A percentile compares a stretch with the other conserved stretches of the same genome.
Conservation (phyloP, 768 basidiomycete species). For the Boletus subparvulus region DNA sequence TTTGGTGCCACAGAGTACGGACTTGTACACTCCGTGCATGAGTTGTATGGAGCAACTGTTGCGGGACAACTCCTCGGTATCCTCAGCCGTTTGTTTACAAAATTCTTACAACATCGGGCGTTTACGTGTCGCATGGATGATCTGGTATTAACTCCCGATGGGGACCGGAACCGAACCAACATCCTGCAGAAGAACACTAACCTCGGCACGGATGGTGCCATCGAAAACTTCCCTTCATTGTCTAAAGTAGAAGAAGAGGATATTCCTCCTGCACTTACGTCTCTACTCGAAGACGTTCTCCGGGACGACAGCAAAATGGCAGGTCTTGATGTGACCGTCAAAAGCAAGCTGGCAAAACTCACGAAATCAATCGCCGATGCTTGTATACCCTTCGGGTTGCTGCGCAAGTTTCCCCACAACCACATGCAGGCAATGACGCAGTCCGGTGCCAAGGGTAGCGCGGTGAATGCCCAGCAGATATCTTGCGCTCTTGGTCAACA, state of each 20-base stretch:
- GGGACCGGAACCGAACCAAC: slow-evolving; percentile 65
- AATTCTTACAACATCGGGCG: slow-evolving; percentile 93
- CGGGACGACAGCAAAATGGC: slow-evolving; percentile 98
- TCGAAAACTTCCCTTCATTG: slow-evolving; percentile 86
- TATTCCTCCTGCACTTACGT: slow-evolving; percentile 54
- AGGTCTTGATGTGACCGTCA: slow-evolving; percentile 90
- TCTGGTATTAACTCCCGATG: slow-evolving; percentile 81
- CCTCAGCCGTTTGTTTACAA: slow-evolving; percentile 92
- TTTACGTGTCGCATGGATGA: slow-evolving; percentile 99
- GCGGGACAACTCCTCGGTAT: slow-evolving; percentile 93
- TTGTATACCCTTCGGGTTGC: slow-evolving; percentile 80
- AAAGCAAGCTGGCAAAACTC: slow-evolving; percentile 79
- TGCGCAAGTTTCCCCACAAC: slow-evolving; percentile 95
- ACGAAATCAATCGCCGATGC: slow-evolving; percentile 88
- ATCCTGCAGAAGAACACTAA: slow-evolving; percentile 66
- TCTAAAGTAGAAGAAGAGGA: slow-evolving; percentile 49
- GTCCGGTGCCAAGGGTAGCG: slow-evolving; percentile 96
- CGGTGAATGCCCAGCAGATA: slow-evolving; percentile 96
- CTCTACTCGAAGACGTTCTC: slow-evolving; percentile 85
- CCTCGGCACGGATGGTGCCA: slow-evolving; percentile 83
- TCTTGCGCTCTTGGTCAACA: slow-evolving; percentile 98
- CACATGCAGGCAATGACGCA: slow-evolving; percentile 99
- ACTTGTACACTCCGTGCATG: slow-evolving; percentile 95
- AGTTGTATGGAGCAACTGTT: slow-evolving; percentile 85
- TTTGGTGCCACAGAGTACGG: slow-evolving; percentile 97